These are phyloP conservation scores for Candida easanensis DNA, from an alignment of 805 yeast genomes.

Conservation along the genomic window DNA sequence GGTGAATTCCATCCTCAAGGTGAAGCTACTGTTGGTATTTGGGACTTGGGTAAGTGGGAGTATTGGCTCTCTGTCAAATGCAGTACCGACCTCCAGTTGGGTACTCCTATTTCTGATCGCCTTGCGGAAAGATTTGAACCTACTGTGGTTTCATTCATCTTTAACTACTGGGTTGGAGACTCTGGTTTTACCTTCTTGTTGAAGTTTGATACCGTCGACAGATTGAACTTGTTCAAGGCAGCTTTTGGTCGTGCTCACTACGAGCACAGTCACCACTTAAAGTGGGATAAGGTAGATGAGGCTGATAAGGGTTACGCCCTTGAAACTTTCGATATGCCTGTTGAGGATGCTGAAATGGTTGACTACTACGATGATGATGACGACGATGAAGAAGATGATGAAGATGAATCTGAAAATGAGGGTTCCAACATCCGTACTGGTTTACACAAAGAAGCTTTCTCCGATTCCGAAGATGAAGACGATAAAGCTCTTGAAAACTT, in stretches of 20 bases:
- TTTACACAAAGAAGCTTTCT: constrained; percentile 18
- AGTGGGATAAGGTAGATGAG: constrained; percentile 43
- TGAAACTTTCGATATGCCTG: constrained; percentile 47
- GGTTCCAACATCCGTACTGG: constrained; percentile 24
- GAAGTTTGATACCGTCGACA: constrained; percentile 43
- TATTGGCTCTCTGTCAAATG: constrained; percentile 49
- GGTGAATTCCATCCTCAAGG: constrained; percentile 47
- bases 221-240: constrained; percentile 50
- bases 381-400: constrained; percentile 32
- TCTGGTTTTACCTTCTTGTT: constrained; percentile 59
- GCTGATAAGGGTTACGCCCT: constrained; percentile 54
- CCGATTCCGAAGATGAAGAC: constrained; percentile 39
- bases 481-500: constrained; percentile 27
- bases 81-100: constrained; percentile 30
- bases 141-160: constrained; percentile 56
- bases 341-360: constrained; percentile 34
- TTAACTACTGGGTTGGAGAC: constrained; percentile 45
- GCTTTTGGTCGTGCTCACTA: constrained; percentile 52
- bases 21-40: constrained; percentile 29
- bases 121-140: constrained; percentile 68
- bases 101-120: constrained; percentile 41
- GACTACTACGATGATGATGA: constrained; percentile 22
- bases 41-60: constrained; percentile 47
- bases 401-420: constrained; percentile 36
- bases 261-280: constrained; percentile 52